Base-by-base conservation (phyloP, 140 eudicot species). In the Bidens hawaiensis region DNA sequence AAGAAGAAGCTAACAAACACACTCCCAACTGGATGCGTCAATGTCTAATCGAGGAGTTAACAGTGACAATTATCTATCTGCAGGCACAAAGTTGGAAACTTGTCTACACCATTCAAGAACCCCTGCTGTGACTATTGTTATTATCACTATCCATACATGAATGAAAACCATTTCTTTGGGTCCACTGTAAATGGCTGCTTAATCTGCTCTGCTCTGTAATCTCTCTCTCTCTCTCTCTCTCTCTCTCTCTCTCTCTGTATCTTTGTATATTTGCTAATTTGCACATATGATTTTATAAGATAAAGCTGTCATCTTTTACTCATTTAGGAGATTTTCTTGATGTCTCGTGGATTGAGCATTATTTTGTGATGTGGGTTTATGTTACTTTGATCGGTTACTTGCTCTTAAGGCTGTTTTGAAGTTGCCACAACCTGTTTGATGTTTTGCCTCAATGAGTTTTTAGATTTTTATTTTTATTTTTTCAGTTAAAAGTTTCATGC, bases 61-160 rank as follows among this genome's bases (percentile, higher is more conserved):
- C 63, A 61, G 53, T 33, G 58, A 38, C 76, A 60, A 36, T 70
- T 50, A 71, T 52, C 76, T 50, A 71, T 52, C 76, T 43, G 19
- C 11, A 71, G 4, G 15, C 14, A 71, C 1, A 71, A 51, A 51
- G 55, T 5, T 45, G 45, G 33, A 68, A 26, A 27, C 42, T 56
- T 56, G 9, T 56, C 24, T 23, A 30, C 70, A 28, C 70, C 70
- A 48, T 59, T 60, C 58, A 58, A 70, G 17, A 60, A 21, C 43
- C 13, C 68, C n/a, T n/a, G n/a, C 31, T 60, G 67, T 69, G 60
- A 58, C 47, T 14, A 59, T 46, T 21, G 15, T 72, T 28, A 41
- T 10, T 72, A 49, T 38, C 45, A 64, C 77, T 67, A 64, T 64
- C 28, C 62, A 65, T 73, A 72, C 65, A 55, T 64, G 53, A 64